Evolutionary conservation across 2,329 filamentous ascomycete species (phyloP), one percentile per base, ranked within the genome.

Genomic region (Colletotrichum limetticola): DNA sequence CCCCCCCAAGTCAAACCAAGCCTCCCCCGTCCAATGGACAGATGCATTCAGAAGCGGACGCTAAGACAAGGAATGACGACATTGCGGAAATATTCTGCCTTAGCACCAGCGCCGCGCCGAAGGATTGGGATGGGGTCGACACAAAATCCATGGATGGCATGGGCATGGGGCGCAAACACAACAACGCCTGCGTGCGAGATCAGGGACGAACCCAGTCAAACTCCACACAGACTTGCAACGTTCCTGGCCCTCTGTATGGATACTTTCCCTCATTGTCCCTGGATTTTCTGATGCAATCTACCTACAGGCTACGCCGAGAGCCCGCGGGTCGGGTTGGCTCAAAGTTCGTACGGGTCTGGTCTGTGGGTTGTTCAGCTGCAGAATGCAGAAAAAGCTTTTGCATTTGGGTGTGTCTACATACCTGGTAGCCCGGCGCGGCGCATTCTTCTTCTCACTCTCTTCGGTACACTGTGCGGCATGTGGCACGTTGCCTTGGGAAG

Each of bases 161-260:
- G 35, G 35, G 35, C 35, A 42, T 42, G 14, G 60, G 42, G 42
- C 3, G 55, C 26, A 26, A 26, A 28, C 30, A 11, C 30, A 0
- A n/a, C 42, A 46, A 46, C 19, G 19, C 19, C 28, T 53, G 35
- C 37, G 60, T 49, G 12, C 66, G 49, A 30, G 52, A 61, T 56
- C 60, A 72, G 70, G 70, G 70, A 60, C 66, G 30, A 46, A 60
- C 70, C 70, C 49, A 32, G 70, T 70, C 66, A 72, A 70, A 70
- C 70, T 72, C 70, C 70, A 70, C 70, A 65, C 66, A 42, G 26
- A 53, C 61, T 35, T 70, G 46, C 56, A 70, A 64, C 66, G 46
- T 72, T 60, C 24, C 53, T 68, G 42, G 42, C 46, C 42, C 35
- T 16, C 49, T 63, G 24, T 24, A 60, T 58, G 66, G 70, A 46